A percentile compares a stretch with the other conserved stretches of the same genome.
Evolutionary conservation across 306 rosid genomes (phyloP).

Genomic region (Begonia masoniana): DNA sequence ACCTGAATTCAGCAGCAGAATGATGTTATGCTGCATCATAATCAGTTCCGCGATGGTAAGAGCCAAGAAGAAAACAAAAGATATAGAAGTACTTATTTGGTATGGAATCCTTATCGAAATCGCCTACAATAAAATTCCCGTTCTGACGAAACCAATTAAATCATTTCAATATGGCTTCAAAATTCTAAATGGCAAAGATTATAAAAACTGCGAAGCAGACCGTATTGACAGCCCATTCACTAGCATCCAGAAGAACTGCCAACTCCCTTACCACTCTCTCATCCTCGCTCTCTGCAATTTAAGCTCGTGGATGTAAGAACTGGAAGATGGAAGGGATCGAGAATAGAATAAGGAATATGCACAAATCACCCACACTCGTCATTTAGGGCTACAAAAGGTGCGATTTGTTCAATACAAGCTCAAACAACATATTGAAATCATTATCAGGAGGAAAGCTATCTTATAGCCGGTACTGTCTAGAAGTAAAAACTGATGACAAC

Average conservation of each 20-base stretch:
- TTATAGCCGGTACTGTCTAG: too few species aligned
- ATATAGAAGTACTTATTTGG: conserved; percentile 41
- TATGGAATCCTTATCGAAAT: conserved; percentile 23
- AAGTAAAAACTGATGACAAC: too few species aligned
- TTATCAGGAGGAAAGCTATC: too few species aligned
- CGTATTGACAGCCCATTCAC: conserved; percentile 19
- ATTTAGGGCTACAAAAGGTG: too few species aligned
- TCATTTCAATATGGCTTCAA: conserved; percentile 5
- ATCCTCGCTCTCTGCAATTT: conserved; percentile 77
- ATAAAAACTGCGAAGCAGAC: conserved; percentile 22
- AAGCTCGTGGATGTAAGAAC: conserved; percentile 37
- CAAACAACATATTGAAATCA: too few species aligned
- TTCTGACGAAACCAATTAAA: conserved; percentile 26
- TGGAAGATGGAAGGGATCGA: background rate
- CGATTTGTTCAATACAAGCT: too few species aligned
- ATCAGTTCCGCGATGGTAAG: too few species aligned
- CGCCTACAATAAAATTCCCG: conserved; percentile 15
- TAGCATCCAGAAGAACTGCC: conserved; percentile 57
- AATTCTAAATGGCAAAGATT: background rate
- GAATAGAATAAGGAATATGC: background rate
- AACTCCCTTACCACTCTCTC: conserved; percentile 70
- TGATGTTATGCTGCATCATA: conserved; percentile 7
- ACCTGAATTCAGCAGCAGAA: conserved; percentile 33
- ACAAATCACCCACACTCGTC: too few species aligned
- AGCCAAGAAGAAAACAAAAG: background rate